These are phyloP conservation scores for Bipolaris oryzae DNA, from an alignment of 2,329 filamentous ascomycete species.

Conservation along the genomic window DNA sequence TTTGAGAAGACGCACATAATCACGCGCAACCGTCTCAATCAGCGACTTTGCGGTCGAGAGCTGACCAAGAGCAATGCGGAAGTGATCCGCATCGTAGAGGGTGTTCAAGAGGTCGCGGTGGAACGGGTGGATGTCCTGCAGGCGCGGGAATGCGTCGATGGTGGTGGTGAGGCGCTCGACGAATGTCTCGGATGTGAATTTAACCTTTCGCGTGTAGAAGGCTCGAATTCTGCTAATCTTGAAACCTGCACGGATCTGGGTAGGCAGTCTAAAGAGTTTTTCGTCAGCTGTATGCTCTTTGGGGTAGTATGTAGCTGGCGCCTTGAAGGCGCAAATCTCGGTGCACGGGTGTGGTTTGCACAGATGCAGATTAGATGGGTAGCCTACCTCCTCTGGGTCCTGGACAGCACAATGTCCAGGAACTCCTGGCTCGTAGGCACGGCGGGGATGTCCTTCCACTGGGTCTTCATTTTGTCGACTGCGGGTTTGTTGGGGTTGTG, in stretches of 20 bases:
- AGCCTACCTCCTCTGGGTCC: conserved; percentile 49
- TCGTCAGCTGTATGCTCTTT: conserved; percentile 1
- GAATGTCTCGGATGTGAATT: conserved; percentile 97
- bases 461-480: conserved; percentile 45
- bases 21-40: conserved; percentile 93
- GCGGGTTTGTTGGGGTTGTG: conserved; percentile 20
- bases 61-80: conserved; percentile 94
- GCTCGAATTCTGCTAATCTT: conserved; percentile 93
- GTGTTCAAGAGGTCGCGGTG: conserved; percentile 92
- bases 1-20: conserved; percentile 95
- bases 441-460: conserved; percentile 72
- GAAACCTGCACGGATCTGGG: conserved; percentile 94
- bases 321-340: conserved; percentile 69
- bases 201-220: conserved; percentile 93
- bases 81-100: conserved; percentile 70
- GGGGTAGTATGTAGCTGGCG: conserved; percentile 12
- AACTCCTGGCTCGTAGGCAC: conserved; percentile 95
- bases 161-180: conserved; percentile 90
- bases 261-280: conserved; percentile 69
- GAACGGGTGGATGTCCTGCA: conserved; percentile 95
- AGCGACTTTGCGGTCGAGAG: conserved; percentile 94
- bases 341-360: conserved; percentile 13
- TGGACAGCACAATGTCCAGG: conserved; percentile 92
- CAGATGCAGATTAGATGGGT: background rate
- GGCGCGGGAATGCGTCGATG: conserved; percentile 84